Evolutionary conservation across 306 rosid species (phyloP).

Genomic region (Cucumis sativus): DNA sequence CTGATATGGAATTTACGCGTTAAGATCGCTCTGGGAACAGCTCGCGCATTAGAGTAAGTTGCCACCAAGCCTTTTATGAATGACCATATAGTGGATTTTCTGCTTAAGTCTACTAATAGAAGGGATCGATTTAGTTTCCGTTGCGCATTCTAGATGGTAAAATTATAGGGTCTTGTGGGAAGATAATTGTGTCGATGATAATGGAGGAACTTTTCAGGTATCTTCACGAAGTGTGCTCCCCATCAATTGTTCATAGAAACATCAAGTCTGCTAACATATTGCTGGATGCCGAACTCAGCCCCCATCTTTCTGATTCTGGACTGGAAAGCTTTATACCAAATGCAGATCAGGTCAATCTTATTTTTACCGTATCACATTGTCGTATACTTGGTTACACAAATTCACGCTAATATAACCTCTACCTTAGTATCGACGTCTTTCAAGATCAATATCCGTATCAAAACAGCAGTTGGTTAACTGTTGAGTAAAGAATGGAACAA

Average conservation of each 20-base stretch:
- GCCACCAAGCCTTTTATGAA: neutral
- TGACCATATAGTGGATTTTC: neutral
- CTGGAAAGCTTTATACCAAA: slow-evolving; percentile 62
- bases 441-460: neutral
- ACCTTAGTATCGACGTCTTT: neutral
- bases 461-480: too few relatives aligned
- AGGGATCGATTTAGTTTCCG: too few relatives aligned
- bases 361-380: neutral
- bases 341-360: slow-evolving; percentile 48
- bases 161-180: neutral
- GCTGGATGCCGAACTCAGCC: slow-evolving; percentile 74
- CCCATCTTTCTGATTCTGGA: slow-evolving; percentile 83
- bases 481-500: too few relatives aligned
- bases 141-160: too few relatives aligned
- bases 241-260: slow-evolving; percentile 78
- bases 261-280: slow-evolving; percentile 77
- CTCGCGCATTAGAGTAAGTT: slow-evolving; percentile 91
- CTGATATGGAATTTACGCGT: slow-evolving; percentile 87
- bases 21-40: slow-evolving; percentile 92
- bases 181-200: neutral
- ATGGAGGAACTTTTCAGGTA: slow-evolving; percentile 39
- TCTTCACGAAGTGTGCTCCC: slow-evolving; percentile 91
- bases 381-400: neutral
- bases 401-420: neutral
- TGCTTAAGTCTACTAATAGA: too few relatives aligned